Percentiles rank a stretch among this genome's conserved stretches.
phyloP scores from a whole-genome alignment of 768 basidiomycete species.

The Xerocomellus amylosporus region DNA sequence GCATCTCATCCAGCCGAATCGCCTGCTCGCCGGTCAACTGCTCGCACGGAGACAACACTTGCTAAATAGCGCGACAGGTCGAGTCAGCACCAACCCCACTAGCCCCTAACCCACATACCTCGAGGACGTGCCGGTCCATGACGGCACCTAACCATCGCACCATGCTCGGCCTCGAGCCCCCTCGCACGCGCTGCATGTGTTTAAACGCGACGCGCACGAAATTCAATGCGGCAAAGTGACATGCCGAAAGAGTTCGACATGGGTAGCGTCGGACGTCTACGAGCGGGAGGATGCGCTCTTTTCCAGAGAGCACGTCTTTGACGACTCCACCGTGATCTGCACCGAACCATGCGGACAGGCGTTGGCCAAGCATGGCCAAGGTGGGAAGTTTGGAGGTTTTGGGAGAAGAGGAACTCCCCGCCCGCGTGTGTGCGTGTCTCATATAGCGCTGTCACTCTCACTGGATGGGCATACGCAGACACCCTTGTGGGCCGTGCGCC shows the following conservation, averaged over 20 bases:
- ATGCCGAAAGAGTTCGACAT: constrained; percentile 41
- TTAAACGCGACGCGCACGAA: constrained; percentile 51
- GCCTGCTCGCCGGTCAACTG: constrained; percentile 44
- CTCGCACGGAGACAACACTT: constrained; percentile 49
- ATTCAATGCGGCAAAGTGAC: constrained; percentile 63
- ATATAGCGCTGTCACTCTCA: constrained; percentile 13
- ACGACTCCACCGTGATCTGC: constrained; percentile 6
- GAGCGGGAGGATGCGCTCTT: constrained; percentile 44
- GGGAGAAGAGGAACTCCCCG: background rate
- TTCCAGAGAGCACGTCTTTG: constrained; percentile 29
- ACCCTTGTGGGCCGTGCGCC: background rate
- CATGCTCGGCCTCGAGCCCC: background rate
- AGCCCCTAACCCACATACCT: constrained; percentile 14
- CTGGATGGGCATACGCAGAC: constrained; percentile 8
- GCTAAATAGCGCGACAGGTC: constrained; percentile 32
- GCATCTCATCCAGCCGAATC: constrained; percentile 52
- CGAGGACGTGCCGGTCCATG: constrained; percentile 13
- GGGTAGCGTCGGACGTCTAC: constrained; percentile 48
- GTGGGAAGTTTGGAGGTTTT: background rate
- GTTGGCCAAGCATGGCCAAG: constrained; percentile 14
- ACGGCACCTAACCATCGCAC: constrained; percentile 13
- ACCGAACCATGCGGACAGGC: constrained; percentile 12
- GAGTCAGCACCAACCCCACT: background rate
- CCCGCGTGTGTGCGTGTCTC: constrained; percentile 1
- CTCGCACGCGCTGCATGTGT: constrained; percentile 6